Evolutionary conservation across 306 rosid species (phyloP), one percentile per base, ranked within the genome.

Genomic region (Dalbergia cultrata): DNA sequence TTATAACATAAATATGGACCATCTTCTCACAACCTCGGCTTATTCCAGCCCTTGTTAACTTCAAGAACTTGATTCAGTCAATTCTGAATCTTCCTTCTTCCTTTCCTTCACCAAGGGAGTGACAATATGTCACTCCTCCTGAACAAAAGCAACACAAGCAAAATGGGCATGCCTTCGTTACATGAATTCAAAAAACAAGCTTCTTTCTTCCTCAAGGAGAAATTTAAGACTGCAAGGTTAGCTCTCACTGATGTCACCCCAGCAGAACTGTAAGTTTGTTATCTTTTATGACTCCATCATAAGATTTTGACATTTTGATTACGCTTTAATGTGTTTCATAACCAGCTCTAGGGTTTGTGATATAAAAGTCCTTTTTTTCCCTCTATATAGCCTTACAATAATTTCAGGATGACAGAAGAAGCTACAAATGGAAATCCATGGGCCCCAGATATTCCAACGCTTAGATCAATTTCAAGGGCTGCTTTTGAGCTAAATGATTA

Each of bases 171-270:
- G 2, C 89, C 93, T 45, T 87, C 76, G 60, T 86, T 93, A 77
- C 83, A 72, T 81, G 92, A 88, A 6, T 86, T 92, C 72, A 90
- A 87, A 76, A 92, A 84, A 67, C 97, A 92, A 70, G 97, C 98
- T 66, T 92, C 97, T 69, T 94, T 89, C 88, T 90, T 84, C 79
- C 68, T 94, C 77, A 92, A 87, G 84, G 91, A 89, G 88, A 90
- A 90, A 84, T 80, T 92, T 82, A 92, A 89, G 85, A 88, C 85
- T 63, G 97, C 92, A 16, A 89, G 97, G 81, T 81, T 94, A 60
- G 94, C 93, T 43, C 92, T 94, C 77, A 91, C 97, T 1, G 92
- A 92, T 89, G 97, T 92, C 43, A 94, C 98, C 65, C 87, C 91
- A 1, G 89, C 95, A 49, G 80, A 94, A 70, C 68, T 94, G 95